phyloP scores from a whole-genome alignment of 371 early-diverging fungal genomes.

The Massospora cicadina region DNA sequence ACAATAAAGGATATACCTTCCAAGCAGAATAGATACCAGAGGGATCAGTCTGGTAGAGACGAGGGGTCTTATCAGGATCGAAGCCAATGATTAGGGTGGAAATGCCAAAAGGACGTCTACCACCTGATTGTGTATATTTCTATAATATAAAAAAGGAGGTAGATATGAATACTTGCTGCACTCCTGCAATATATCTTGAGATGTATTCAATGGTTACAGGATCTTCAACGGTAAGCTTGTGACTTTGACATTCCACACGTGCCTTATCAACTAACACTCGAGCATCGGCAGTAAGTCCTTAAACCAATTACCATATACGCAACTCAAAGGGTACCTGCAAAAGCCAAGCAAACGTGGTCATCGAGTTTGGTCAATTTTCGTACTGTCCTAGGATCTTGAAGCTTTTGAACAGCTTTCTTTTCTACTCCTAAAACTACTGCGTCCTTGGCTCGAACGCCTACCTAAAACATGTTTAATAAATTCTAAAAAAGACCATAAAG shows the following conservation, averaged over 20 bases:
- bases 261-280: conserved; percentile 94
- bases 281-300: conserved; percentile 90
- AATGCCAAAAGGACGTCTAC: conserved; percentile 98
- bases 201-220: conserved; percentile 97
- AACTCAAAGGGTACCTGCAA: conserved; percentile 55
- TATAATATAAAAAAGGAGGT: conserved; percentile 17
- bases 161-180: conserved; percentile 60
- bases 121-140: conserved; percentile 98
- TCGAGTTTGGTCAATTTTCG: conserved; percentile 93
- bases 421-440: conserved; percentile 93
- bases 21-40: conserved; percentile 98
- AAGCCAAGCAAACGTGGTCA: conserved; percentile 90
- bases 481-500: neutral
- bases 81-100: conserved; percentile 94
- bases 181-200: conserved; percentile 89
- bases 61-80: conserved; percentile 61
- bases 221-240: conserved; percentile 92
- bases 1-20: conserved; percentile 69
- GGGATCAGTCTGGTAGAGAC: conserved; percentile 97
- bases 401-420: conserved; percentile 87
- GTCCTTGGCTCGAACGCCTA: conserved; percentile 87
- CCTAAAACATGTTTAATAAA: conserved; percentile 31
- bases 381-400: conserved; percentile 93
- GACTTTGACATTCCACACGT: conserved; percentile 92
- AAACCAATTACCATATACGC: neutral